Conservation (phyloP, 805 yeast species). For the Ogataea trehalophila region DNA sequence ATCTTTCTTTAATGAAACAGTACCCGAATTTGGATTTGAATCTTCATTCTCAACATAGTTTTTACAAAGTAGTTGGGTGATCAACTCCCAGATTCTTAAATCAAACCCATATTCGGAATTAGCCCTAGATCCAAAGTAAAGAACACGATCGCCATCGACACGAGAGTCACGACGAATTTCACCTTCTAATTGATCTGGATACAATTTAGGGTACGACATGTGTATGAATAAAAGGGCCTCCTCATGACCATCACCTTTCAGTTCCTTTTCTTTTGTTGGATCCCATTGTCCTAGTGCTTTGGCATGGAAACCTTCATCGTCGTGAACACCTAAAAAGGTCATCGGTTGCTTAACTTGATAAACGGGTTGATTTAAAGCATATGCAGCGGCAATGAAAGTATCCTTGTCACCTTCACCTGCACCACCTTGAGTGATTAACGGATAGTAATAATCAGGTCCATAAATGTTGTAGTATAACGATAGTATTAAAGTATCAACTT, state of each 20-base stretch:
- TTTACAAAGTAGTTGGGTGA: conserved; percentile 33
- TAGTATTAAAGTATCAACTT: conserved; percentile 49
- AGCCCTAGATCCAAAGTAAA: conserved; percentile 27
- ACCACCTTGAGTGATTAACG: conserved; percentile 62
- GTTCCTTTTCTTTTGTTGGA: conserved; percentile 35
- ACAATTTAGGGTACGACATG: conserved; percentile 52
- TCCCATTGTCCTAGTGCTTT: conserved; percentile 41
- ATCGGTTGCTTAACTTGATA: conserved; percentile 50
- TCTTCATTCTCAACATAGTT: conserved; percentile 9
- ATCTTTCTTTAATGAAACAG: conserved; percentile 11
- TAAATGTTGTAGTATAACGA: conserved; percentile 58
- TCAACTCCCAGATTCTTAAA: conserved; percentile 34
- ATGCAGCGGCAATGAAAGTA: conserved; percentile 68
- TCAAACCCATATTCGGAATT: conserved; percentile 35
- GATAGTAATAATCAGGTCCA: conserved; percentile 64
- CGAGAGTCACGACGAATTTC: conserved; percentile 12
- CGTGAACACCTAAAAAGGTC: conserved; percentile 47
- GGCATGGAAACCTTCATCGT: conserved; percentile 30
- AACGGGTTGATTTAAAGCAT: conserved; percentile 26
- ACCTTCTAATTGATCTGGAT: conserved; percentile 23
- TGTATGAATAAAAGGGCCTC: conserved; percentile 45
- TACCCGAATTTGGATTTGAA: conserved; percentile 9
- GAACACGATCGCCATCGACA: conserved; percentile 22
- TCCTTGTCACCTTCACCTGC: conserved; percentile 82
- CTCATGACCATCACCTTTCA: conserved; percentile 29